phyloP scores from a whole-genome alignment of 2,329 filamentous ascomycete species.

The Bipolaris cookei region DNA sequence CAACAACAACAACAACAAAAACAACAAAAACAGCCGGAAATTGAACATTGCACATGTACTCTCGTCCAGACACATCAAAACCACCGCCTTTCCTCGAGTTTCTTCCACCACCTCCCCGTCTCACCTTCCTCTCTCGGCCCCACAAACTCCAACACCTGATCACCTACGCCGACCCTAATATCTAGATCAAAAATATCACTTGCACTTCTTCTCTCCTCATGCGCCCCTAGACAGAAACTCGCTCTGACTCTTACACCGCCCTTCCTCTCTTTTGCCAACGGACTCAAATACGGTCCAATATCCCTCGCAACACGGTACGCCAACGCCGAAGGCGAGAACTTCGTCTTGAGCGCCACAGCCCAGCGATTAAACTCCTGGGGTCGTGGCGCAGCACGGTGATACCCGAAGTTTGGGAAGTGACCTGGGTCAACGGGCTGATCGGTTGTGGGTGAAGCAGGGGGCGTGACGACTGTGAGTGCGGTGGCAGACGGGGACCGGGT shows the following conservation, averaged over 20 bases:
- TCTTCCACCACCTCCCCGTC: slow-evolving; percentile 49
- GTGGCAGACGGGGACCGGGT: slow-evolving; percentile 48
- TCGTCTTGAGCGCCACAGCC: slow-evolving; percentile 50
- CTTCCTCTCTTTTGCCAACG: slow-evolving; percentile 48
- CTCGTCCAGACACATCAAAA: slow-evolving; percentile 40
- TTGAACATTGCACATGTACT: neutral
- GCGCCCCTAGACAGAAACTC: slow-evolving; percentile 53
- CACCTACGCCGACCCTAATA: slow-evolving; percentile 48
- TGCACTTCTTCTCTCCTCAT: slow-evolving; percentile 29
- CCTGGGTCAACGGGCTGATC: slow-evolving; percentile 37
- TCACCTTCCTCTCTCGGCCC: slow-evolving; percentile 56
- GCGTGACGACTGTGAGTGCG: slow-evolving; percentile 47
- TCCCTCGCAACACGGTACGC: slow-evolving; percentile 51
- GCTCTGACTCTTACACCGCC: slow-evolving; percentile 54
- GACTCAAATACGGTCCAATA: slow-evolving; percentile 51
- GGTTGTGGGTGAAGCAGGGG: slow-evolving; percentile 30
- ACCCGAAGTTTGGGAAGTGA: slow-evolving; percentile 32
- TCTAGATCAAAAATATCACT: slow-evolving; percentile 57
- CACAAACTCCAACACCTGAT: slow-evolving; percentile 50
- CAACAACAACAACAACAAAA: neutral
- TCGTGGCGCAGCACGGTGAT: slow-evolving; percentile 19
- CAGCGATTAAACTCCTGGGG: slow-evolving; percentile 47
- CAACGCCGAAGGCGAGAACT: slow-evolving; percentile 50
- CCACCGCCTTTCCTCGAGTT: slow-evolving; percentile 54
- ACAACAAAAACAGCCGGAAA: neutral